These are phyloP conservation scores for Dittrichia graveolens DNA, from an alignment of 129 eudicot species.

Conservation along the genomic window DNA sequence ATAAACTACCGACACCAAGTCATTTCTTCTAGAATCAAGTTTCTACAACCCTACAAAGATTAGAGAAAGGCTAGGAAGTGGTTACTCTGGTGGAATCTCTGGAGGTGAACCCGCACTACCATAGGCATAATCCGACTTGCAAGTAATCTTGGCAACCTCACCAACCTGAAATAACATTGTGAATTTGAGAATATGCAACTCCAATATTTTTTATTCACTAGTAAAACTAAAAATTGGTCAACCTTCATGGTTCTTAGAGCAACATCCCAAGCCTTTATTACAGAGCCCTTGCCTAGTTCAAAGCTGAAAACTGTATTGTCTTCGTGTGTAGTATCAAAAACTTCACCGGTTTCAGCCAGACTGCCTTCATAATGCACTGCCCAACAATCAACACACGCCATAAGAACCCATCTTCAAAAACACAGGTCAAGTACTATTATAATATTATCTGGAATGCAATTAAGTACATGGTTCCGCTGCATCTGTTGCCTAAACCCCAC, in stretches of 20 bases:
- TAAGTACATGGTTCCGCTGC: not conserved
- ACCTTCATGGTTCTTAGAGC: conserved; percentile 98
- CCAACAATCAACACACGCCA: conserved; percentile 15
- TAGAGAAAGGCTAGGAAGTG: conserved; percentile 10
- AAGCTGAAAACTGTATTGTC: conserved; percentile 85
- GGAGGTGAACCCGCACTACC: conserved; percentile 97
- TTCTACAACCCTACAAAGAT: not conserved
- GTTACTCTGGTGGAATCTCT: conserved; percentile 78
- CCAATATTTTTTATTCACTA: not conserved
- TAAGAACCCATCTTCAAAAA: conserved; percentile 13
- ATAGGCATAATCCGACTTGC: conserved; percentile 93
- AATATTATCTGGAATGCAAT: not conserved
- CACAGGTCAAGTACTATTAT: not conserved
- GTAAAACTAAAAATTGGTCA: conserved; percentile 4
- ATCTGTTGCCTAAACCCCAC: not conserved
- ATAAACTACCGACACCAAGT: not conserved
- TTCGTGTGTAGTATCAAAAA: conserved; percentile 94
- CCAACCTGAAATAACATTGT: conserved; percentile 62
- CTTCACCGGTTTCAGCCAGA: conserved; percentile 89
- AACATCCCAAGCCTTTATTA: conserved; percentile 97
- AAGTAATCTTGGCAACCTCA: conserved; percentile 87
- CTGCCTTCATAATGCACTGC: conserved; percentile 95
- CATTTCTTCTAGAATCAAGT: not conserved
- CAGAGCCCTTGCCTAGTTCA: conserved; percentile 81
- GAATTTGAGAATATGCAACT: not conserved